These are phyloP conservation scores for Fusarium miscanthi DNA, from an alignment of 2,329 filamentous ascomycete genomes.

Conservation along the genomic window DNA sequence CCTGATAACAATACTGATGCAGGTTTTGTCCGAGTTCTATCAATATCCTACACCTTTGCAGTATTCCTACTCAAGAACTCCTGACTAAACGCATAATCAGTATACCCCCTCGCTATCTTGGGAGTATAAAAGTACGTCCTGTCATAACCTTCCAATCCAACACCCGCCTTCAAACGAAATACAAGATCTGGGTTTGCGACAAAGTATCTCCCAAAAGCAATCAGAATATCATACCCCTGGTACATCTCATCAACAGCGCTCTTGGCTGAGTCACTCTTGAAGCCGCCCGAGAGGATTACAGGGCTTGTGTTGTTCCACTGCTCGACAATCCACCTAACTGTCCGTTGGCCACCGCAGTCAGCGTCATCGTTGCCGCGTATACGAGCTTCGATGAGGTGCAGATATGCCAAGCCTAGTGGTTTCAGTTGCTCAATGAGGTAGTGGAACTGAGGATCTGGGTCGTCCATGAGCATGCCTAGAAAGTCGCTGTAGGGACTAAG, in stretches of 20 bases:
- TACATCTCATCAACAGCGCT: not conserved
- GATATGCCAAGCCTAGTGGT: not conserved
- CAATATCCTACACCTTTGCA: rapidly evolving
- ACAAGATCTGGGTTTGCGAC: not conserved
- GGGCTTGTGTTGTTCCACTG: not conserved
- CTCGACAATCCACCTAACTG: not conserved
- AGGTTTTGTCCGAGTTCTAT: rapidly evolving
- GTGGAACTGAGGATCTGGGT: not conserved
- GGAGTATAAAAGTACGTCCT: not conserved
- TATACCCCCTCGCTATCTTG: not conserved
- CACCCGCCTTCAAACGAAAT: not conserved
- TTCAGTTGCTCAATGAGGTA: not conserved
- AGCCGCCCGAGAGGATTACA: not conserved
- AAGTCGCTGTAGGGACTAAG: not conserved
- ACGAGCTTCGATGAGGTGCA: not conserved
- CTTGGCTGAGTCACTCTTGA: not conserved
- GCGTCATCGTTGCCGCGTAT: not conserved
- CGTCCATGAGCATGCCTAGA: not conserved
- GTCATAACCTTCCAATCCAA: not conserved
- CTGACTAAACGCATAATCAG: not conserved
- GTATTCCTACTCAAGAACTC: not conserved
- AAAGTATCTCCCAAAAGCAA: not conserved
- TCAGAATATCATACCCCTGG: not conserved
- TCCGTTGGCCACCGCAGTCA: not conserved
- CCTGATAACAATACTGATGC: rapidly evolving